These are phyloP conservation scores for Pleoardoris graminearum DNA, from an alignment of 2,329 filamentous ascomycete genomes.

Conservation along the genomic window DNA sequence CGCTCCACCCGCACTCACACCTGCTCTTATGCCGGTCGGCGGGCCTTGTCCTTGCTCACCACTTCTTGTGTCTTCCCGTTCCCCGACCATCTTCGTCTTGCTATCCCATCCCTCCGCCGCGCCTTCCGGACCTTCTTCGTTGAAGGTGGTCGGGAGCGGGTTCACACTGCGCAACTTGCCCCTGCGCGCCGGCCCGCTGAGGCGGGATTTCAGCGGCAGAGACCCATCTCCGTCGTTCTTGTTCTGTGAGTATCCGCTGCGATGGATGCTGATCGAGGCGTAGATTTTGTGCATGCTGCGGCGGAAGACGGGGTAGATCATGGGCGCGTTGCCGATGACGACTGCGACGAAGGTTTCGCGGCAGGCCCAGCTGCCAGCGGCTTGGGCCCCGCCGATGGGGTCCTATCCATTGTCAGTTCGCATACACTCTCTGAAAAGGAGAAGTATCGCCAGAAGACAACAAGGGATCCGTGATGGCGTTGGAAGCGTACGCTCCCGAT, in stretches of 20 bases:
- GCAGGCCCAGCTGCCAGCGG: slow-evolving; percentile 50
- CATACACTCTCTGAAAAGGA: too few species aligned
- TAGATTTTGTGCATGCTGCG: slow-evolving; percentile 3
- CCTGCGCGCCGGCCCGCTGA: background rate
- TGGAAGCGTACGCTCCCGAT: too few species aligned
- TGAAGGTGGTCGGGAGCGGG: background rate
- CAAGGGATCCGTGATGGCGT: too few species aligned
- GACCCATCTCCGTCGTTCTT: background rate
- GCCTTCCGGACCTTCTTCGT: background rate
- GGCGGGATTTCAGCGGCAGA: background rate
- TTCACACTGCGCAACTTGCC: background rate
- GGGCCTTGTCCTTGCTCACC: too few species aligned
- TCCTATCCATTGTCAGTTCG: too few species aligned
- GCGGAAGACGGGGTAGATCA: slow-evolving; percentile 42
- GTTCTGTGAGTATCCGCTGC: background rate
- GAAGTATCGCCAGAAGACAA: too few species aligned
- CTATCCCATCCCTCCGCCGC: background rate
- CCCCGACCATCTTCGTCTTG: background rate
- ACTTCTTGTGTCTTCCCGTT: background rate
- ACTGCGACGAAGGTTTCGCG: slow-evolving; percentile 53
- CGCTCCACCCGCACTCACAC: too few species aligned
- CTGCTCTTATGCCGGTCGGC: too few species aligned
- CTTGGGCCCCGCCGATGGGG: slow-evolving; percentile 45
- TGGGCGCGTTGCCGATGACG: slow-evolving; percentile 49
- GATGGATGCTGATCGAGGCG: background rate